Conservation (phyloP, 2,329 filamentous ascomycete species). For the Mycosphaerella sp. region DNA sequence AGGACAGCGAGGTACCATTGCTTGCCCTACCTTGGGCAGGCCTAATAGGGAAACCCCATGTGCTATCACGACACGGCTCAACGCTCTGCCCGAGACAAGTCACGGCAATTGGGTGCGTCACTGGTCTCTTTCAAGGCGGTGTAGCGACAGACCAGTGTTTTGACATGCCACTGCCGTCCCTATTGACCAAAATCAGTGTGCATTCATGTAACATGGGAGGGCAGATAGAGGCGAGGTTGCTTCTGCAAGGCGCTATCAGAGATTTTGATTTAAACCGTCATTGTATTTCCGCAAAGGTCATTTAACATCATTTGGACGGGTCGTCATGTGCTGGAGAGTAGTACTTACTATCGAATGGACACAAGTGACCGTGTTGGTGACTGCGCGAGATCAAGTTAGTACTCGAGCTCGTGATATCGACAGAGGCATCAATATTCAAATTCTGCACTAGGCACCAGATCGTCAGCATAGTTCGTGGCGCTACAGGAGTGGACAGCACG, state of each 20-base stretch:
- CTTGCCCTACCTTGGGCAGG: too few species aligned
- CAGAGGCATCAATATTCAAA: not conserved
- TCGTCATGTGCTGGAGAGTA: not conserved
- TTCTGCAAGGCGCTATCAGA: constrained; percentile 13
- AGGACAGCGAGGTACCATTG: too few species aligned
- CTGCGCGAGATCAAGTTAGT: not conserved
- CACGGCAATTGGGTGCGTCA: not conserved
- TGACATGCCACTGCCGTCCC: not conserved
- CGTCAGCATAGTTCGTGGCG: not conserved
- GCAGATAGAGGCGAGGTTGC: not conserved
- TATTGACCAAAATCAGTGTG: not conserved
- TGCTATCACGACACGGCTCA: too few species aligned
- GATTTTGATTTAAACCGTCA: constrained; percentile 27
- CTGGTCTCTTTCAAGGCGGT: not conserved
- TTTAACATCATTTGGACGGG: constrained; percentile 18
- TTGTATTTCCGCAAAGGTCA: constrained; percentile 13
- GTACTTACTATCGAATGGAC: constrained; percentile 8
- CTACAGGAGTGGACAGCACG: not conserved
- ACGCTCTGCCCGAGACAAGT: too few species aligned
- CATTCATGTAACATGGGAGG: not conserved
- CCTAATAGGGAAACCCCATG: too few species aligned
- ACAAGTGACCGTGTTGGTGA: not conserved
- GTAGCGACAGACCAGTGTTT: not conserved
- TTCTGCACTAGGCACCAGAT: not conserved
- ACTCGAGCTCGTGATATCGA: not conserved